Percentiles rank a stretch among this genome's conserved stretches.
phyloP scores from a whole-genome alignment of 139 green algal genomes.

The Chlorella sorokiniana region DNA sequence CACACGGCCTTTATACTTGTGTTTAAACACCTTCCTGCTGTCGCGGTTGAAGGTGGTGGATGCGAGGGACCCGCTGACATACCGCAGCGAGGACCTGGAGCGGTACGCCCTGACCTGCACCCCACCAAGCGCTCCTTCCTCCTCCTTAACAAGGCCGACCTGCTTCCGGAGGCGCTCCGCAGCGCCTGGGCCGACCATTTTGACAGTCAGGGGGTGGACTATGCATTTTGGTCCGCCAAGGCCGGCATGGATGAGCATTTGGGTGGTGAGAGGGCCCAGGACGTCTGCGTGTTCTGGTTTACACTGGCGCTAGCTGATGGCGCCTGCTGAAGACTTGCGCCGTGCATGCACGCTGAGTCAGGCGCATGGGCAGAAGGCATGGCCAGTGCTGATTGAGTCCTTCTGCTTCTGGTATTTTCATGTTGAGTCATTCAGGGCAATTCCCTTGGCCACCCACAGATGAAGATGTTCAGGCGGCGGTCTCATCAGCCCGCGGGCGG shows the following conservation, averaged over 20 bases:
- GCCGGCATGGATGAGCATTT: conserved; percentile 50
- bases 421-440: not conserved
- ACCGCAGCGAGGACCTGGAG: conserved; percentile 87
- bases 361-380: no score
- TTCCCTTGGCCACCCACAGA: not conserved
- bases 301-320: no score
- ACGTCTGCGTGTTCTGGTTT: not conserved
- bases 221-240: conserved; percentile 85
- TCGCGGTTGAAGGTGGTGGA: conserved; percentile 84
- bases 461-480: not conserved
- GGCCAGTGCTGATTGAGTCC: no score
- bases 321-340: not conserved
- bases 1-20: not conserved
- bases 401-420: no score
- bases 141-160: conserved; percentile 98
- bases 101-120: conserved; percentile 73
- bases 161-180: conserved; percentile 76
- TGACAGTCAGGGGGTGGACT: conserved; percentile 64
- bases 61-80: conserved; percentile 92
- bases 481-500: not conserved
- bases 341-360: no score
- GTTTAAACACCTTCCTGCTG: conserved; percentile 12
- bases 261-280: not conserved
- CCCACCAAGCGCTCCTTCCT: conserved; percentile 78
- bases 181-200: conserved; percentile 90